These are phyloP conservation scores for Yamadazyma phyllophila DNA, from an alignment of 805 yeast genomes.

Conservation along the genomic window DNA sequence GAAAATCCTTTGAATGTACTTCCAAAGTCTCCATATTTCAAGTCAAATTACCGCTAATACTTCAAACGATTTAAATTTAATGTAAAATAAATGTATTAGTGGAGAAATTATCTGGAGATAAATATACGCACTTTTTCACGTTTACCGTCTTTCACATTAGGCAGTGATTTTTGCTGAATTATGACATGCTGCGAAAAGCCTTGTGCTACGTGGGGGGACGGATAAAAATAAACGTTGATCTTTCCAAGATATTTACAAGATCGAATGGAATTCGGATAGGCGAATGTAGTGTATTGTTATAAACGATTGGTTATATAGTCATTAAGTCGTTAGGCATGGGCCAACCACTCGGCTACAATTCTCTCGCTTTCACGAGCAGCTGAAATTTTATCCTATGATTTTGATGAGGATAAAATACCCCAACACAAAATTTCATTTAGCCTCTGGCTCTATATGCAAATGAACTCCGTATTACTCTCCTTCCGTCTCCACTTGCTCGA, in stretches of 20 bases:
- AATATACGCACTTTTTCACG: background rate
- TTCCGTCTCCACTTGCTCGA: slow-evolving; percentile 7
- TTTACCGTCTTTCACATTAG: background rate
- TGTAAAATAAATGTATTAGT: background rate
- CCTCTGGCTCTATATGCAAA: background rate
- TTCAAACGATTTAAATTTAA: background rate
- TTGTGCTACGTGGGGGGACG: background rate
- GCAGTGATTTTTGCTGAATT: background rate
- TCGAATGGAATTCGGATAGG: too few relatives aligned
- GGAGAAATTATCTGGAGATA: slow-evolving; percentile 1
- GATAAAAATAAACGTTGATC: background rate
- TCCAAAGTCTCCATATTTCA: slow-evolving; percentile 79
- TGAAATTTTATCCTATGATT: too few relatives aligned
- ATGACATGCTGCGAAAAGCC: background rate
- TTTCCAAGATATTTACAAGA: background rate
- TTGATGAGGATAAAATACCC: background rate
- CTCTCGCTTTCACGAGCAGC: too few relatives aligned
- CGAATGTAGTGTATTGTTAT: too few relatives aligned
- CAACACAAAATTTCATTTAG: background rate
- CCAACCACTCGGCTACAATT: too few relatives aligned
- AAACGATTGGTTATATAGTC: too few relatives aligned
- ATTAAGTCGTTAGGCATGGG: too few relatives aligned
- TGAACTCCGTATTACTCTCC: background rate
- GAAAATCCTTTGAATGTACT: slow-evolving; percentile 82
- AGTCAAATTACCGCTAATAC: too few relatives aligned